Evolutionary conservation across 148 eudicot species (phyloP).

Genomic region (Rhododendron simsii): DNA sequence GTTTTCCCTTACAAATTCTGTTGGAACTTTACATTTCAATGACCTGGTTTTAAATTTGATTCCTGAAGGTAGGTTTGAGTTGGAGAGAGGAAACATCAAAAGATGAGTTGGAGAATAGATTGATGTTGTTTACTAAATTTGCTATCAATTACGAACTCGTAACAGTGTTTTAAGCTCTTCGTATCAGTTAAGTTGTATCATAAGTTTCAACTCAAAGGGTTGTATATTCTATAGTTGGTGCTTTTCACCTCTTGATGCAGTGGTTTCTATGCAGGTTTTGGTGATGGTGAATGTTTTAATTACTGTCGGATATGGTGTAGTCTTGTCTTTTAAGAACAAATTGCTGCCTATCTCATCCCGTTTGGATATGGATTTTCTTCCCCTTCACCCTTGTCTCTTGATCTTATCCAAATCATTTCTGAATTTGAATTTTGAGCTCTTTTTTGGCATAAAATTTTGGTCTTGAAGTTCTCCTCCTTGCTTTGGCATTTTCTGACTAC

Average conservation of each 20-base stretch:
- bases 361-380: not conserved
- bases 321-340: not conserved
- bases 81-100: not conserved
- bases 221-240: not conserved
- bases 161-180: not conserved
- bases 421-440: not conserved
- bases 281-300: not conserved
- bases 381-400: not conserved
- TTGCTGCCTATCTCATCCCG: not conserved
- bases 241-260: not conserved
- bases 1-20: not conserved
- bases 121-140: not conserved
- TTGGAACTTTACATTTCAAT: not conserved
- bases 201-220: not conserved
- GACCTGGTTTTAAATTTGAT: not conserved
- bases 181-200: not conserved
- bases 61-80: not conserved
- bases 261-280: not conserved
- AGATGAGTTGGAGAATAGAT: not conserved
- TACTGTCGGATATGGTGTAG: not conserved
- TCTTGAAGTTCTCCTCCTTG: not conserved
- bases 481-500: not conserved
- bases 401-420: not conserved
- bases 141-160: not conserved
- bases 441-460: not conserved